These are phyloP conservation scores for Berkeleyomyces basicola DNA, from an alignment of 2,329 filamentous ascomycete species.

Conservation along the genomic window DNA sequence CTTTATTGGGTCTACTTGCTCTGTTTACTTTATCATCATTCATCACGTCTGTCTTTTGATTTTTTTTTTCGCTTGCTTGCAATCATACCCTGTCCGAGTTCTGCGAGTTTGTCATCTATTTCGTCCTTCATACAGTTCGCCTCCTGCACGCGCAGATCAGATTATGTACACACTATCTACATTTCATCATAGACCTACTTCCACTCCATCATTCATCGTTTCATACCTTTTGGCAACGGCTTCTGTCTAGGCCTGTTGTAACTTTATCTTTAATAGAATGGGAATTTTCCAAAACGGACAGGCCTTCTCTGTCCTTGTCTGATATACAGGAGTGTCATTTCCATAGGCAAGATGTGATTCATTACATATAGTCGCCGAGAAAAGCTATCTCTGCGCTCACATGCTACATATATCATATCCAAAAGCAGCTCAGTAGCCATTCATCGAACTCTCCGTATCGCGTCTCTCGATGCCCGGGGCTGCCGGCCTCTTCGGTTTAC, in stretches of 20 bases:
- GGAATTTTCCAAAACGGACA: too few species aligned
- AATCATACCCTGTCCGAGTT: not conserved
- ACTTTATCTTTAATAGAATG: not conserved
- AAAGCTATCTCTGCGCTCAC: not conserved
- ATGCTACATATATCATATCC: not conserved
- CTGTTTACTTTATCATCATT: not conserved
- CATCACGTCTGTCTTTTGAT: not conserved
- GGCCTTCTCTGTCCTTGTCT: not conserved
- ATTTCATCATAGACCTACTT: not conserved
- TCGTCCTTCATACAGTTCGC: not conserved
- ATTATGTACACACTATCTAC: not conserved
- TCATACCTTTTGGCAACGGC: not conserved
- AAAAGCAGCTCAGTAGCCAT: not conserved
- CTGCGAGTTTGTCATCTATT: not conserved
- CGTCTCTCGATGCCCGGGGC: slow-evolving; percentile 10
- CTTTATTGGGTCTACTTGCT: not conserved
- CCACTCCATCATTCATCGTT: not conserved
- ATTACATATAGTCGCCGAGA: not conserved
- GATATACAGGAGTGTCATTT: not conserved
- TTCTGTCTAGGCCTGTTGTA: not conserved
- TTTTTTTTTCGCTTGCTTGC: not conserved
- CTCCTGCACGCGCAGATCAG: not conserved
- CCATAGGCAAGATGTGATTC: not conserved
- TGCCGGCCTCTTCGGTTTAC: slow-evolving; percentile 36
- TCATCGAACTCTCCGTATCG: slow-evolving; percentile 7